These are phyloP conservation scores for Oxyria digyna DNA, from an alignment of 148 eudicot genomes.

Conservation along the genomic window DNA sequence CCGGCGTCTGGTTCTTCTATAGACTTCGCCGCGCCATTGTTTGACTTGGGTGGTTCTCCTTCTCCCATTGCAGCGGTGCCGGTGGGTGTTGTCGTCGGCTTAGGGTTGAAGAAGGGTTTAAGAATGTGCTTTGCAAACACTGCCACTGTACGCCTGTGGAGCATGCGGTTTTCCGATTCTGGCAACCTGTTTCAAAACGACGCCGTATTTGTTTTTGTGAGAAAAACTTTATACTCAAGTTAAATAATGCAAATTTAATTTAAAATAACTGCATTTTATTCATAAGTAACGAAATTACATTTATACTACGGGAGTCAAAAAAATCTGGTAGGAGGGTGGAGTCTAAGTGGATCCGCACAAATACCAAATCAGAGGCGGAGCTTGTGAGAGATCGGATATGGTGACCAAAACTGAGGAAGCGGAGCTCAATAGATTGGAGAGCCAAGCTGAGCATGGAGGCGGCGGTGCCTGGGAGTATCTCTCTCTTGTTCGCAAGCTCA, in stretches of 20 bases:
- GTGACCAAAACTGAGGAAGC: constrained; percentile 66
- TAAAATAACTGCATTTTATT: no score
- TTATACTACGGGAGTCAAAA: no score
- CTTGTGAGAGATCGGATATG: constrained; percentile 20
- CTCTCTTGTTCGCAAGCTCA: constrained; percentile 64
- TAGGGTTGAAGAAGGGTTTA: constrained; percentile 23
- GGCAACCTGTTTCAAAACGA: not conserved
- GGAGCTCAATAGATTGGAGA: constrained; percentile 53
- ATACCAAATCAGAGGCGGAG: not conserved
- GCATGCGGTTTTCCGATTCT: constrained; percentile 5
- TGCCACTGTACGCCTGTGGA: constrained; percentile 13
- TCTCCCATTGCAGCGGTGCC: not conserved
- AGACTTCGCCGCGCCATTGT: constrained; percentile 19
- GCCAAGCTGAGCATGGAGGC: constrained; percentile 80
- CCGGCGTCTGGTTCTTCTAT: constrained; percentile 78
- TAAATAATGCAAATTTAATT: not conserved
- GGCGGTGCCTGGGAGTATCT: constrained; percentile 92
- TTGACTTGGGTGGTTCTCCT: constrained; percentile 7
- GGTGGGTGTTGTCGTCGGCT: constrained; percentile 11
- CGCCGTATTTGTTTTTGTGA: not conserved
- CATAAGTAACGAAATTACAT: no score
- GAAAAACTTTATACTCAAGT: no score
- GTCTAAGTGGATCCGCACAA: not conserved
- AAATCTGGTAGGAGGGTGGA: not conserved
- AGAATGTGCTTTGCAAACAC: constrained; percentile 9